Evolutionary conservation across 1,139 yeast genomes (phyloP).

Genomic region (Suhomyces coccinellae): DNA sequence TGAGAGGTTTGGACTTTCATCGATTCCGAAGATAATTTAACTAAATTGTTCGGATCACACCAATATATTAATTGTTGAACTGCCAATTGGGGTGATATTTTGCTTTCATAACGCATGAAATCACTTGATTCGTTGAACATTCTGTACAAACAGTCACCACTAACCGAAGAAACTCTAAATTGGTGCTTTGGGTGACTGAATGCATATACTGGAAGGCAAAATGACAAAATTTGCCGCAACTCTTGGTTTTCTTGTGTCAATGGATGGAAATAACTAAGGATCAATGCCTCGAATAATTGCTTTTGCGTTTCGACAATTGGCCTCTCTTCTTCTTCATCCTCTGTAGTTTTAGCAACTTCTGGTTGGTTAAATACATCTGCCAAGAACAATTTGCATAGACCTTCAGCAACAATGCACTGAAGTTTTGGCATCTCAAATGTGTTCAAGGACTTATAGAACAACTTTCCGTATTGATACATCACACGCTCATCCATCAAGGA

Average conservation of each 20-base stretch:
- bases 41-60: conserved; percentile 81
- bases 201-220: conserved; percentile 88
- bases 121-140: conserved; percentile 47
- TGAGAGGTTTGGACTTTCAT: conserved; percentile 51
- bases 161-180: conserved; percentile 59
- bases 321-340: conserved; percentile 18
- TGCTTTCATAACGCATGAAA: conserved; percentile 26
- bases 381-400: conserved; percentile 77
- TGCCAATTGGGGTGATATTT: conserved; percentile 55
- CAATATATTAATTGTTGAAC: conserved; percentile 77
- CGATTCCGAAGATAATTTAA: conserved; percentile 47
- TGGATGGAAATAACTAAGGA: conserved; percentile 76
- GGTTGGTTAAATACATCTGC: conserved; percentile 74
- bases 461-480: conserved; percentile 47
- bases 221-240: conserved; percentile 77
- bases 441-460: conserved; percentile 66
- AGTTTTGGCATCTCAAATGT: conserved; percentile 59
- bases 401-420: conserved; percentile 84
- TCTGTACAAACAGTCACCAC: conserved; percentile 67
- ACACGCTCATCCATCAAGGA: conserved; percentile 54
- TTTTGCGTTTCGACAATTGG: conserved; percentile 33
- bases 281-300: conserved; percentile 63
- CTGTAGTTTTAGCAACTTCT: not conserved
- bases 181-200: conserved; percentile 79
- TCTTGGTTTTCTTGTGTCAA: conserved; percentile 61